A percentile compares a stretch with the other conserved stretches of the same genome.
Conservation (phyloP, 2,329 filamentous ascomycete genomes). For the Teratosphaeria pseudoeucalypti region DNA sequence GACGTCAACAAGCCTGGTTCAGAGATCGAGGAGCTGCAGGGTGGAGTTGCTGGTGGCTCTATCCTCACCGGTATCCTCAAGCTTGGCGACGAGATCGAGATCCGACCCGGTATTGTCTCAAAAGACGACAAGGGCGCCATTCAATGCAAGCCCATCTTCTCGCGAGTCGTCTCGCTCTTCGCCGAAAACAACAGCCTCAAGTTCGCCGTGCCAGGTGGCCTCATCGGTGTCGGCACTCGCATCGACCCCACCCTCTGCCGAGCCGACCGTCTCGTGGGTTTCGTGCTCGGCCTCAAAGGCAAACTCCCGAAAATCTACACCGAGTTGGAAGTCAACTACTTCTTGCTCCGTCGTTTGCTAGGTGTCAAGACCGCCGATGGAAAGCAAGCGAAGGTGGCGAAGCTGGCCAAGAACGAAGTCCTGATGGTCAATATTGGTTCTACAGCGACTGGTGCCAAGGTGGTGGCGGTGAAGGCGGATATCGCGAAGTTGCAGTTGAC, state of each 20-base stretch:
- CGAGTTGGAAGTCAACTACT: constrained; percentile 99
- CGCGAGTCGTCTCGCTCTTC: constrained; percentile 86
- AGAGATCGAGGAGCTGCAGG: constrained; percentile 96
- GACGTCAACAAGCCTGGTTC: constrained; percentile 99
- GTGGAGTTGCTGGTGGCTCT: constrained; percentile 93
- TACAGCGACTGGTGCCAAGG: constrained; percentile 94
- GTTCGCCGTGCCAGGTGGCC: constrained; percentile 91
- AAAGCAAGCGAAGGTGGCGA: constrained; percentile 98
- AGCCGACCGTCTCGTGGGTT: constrained; percentile 96
- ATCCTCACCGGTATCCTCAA: constrained; percentile 96
- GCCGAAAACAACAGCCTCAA: constrained; percentile 98
- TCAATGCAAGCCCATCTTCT: constrained; percentile 95
- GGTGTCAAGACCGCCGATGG: constrained; percentile 97
- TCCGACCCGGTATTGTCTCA: constrained; percentile 94
- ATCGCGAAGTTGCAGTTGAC: constrained; percentile 90
- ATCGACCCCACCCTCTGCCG: constrained; percentile 97
- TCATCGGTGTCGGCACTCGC: constrained; percentile 95
- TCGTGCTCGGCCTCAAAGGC: constrained; percentile 91
- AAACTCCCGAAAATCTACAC: constrained; percentile 93
- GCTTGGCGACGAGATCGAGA: constrained; percentile 96
- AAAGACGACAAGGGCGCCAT: constrained; percentile 89
- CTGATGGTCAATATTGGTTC: constrained; percentile 99
- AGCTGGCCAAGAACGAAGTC: constrained; percentile 95
- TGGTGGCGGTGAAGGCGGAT: constrained; percentile 93
- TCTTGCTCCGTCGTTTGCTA: constrained; percentile 83